A percentile compares a stretch with the other conserved stretches of the same genome.
Evolutionary conservation across 2,329 filamentous ascomycete species (phyloP).

Genomic region (Penicillium corylophilum): DNA sequence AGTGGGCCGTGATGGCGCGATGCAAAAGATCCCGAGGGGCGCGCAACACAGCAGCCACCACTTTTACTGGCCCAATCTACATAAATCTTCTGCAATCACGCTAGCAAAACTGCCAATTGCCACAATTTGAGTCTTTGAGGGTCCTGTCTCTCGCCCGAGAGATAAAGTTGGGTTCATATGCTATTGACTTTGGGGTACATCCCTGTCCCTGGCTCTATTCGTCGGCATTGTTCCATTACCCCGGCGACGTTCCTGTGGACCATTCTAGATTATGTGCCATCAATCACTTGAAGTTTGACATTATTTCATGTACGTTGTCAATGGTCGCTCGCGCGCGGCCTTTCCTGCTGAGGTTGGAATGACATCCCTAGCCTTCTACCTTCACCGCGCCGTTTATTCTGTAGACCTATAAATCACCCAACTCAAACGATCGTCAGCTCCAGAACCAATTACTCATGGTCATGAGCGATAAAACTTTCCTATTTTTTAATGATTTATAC

Average conservation of each 20-base stretch:
- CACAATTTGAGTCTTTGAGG: neutral
- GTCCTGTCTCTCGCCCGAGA: slow-evolving; percentile 17
- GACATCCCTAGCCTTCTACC: neutral
- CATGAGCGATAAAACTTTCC: neutral
- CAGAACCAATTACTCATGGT: no score
- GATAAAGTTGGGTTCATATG: slow-evolving; percentile 1
- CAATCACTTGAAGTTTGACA: neutral
- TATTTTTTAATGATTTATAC: neutral
- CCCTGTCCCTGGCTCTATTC: neutral
- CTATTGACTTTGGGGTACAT: neutral
- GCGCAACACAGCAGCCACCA: neutral
- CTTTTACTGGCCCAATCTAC: slow-evolving; percentile 6
- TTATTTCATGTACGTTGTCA: neutral
- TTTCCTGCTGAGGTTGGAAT: neutral
- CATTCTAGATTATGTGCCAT: neutral
- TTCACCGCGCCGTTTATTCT: neutral
- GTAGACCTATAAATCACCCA: no score
- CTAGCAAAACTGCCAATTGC: neutral
- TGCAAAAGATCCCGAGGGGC: slow-evolving; percentile 13
- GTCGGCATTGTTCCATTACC: neutral
- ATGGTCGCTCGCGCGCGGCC: neutral
- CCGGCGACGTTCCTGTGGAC: neutral
- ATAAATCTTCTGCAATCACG: neutral
- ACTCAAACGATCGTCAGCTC: no score
- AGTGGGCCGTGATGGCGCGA: slow-evolving; percentile 39